Conservation (phyloP, 179 eudicot species). For the Beta lomatogona region DNA sequence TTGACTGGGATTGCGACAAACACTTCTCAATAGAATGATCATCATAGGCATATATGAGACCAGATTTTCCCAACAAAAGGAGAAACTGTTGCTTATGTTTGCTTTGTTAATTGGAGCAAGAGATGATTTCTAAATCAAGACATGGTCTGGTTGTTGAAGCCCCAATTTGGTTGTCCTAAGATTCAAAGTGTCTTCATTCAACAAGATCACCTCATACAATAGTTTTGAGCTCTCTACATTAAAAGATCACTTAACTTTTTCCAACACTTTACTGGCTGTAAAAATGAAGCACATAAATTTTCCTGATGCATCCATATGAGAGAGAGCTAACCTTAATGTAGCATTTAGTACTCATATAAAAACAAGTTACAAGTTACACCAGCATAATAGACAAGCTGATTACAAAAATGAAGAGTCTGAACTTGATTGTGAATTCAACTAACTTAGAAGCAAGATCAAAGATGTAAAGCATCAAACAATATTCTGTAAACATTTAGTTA, state of each 20-base stretch:
- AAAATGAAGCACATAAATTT: neutral
- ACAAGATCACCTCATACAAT: constrained; percentile 66
- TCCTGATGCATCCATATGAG: neutral
- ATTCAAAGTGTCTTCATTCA: constrained; percentile 78
- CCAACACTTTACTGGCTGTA: neutral
- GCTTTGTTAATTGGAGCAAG: constrained; percentile 48
- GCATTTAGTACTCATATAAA: neutral
- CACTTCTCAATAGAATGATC: constrained; percentile 75
- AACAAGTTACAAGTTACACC: neutral
- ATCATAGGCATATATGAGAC: constrained; percentile 72
- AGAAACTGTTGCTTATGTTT: constrained; percentile 63
- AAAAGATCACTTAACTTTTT: neutral
- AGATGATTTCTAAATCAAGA: constrained; percentile 64
- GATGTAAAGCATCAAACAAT: constrained; percentile 1
- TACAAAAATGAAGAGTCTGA: neutral
- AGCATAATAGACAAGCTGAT: neutral
- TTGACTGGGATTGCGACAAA: constrained; percentile 66
- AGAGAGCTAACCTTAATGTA: neutral
- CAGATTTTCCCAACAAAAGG: constrained; percentile 77
- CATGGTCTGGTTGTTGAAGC: constrained; percentile 75
- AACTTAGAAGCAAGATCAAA: neutral
- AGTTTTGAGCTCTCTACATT: constrained; percentile 1
- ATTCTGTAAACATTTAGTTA: neutral
- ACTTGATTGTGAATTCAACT: neutral
- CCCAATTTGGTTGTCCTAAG: constrained; percentile 79